Conservation (phyloP, 2,329 filamentous ascomycete species). For the Xylariales sp. region DNA sequence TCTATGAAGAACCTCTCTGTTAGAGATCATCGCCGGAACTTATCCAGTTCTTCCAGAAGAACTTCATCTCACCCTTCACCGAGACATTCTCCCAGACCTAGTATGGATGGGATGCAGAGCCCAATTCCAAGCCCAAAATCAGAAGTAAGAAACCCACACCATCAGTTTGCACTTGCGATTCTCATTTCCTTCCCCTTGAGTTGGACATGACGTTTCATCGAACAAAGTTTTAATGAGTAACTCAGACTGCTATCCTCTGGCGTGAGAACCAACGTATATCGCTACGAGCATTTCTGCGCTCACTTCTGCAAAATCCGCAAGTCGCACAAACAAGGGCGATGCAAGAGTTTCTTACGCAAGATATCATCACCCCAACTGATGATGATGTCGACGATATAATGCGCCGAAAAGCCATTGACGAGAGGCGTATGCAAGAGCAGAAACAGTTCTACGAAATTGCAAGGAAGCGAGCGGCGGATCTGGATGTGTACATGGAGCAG, state of each 20-base stretch:
- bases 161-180: no score
- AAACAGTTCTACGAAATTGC: constrained; percentile 94
- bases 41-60: constrained; percentile 30
- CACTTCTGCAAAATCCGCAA: constrained; percentile 77
- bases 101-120: constrained; percentile 37
- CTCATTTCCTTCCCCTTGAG: no score
- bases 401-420: constrained; percentile 76
- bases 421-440: constrained; percentile 87
- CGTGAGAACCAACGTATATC: constrained; percentile 90
- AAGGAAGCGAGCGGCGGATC: constrained; percentile 78
- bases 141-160: constrained; percentile 18
- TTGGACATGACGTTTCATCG: constrained; percentile 6
- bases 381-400: constrained; percentile 81
- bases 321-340: constrained; percentile 81
- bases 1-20: constrained; percentile 38
- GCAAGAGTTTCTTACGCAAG: constrained; percentile 71
- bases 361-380: constrained; percentile 71
- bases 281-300: constrained; percentile 83
- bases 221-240: constrained; percentile 21
- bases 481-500: constrained; percentile 98
- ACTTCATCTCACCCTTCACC: constrained; percentile 30
- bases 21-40: constrained; percentile 33
- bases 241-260: constrained; percentile 59
- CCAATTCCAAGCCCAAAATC: constrained; percentile 25
- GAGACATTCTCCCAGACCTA: constrained; percentile 37